Conservation (phyloP, 2,329 filamentous ascomycete species). For the Aureobasidium sp. region DNA sequence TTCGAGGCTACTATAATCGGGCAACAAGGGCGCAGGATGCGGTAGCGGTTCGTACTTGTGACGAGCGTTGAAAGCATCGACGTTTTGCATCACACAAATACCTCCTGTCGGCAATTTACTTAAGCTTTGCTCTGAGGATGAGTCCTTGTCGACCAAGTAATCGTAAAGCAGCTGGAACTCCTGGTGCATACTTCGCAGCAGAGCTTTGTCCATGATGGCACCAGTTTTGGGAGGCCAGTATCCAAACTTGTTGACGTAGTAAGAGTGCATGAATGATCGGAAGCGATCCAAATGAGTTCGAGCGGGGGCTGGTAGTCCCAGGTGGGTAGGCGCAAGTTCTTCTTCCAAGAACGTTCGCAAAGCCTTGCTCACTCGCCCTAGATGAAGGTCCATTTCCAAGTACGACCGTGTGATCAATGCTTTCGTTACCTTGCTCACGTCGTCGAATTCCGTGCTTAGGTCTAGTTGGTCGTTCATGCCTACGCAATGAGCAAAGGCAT, state of each 20-base stretch:
- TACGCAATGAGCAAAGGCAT: conserved; percentile 70
- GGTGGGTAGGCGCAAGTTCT: conserved; percentile 58
- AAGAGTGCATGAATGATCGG: conserved; percentile 58
- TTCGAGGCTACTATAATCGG: conserved; percentile 33
- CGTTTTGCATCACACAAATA: conserved; percentile 61
- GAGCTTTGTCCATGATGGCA: conserved; percentile 49
- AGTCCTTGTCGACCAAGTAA: conserved; percentile 60
- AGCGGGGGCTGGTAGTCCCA: conserved; percentile 57
- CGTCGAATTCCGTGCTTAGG: conserved; percentile 51
- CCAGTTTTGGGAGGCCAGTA: conserved; percentile 60
- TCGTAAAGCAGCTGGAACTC: conserved; percentile 68
- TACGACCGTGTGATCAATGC: conserved; percentile 58
- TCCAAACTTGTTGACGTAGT: conserved; percentile 61
- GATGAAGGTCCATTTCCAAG: conserved; percentile 57
- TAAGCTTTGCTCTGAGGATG: conserved; percentile 40
- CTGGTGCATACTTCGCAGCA: conserved; percentile 55
- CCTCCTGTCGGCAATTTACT: conserved; percentile 46
- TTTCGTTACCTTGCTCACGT: conserved; percentile 47
- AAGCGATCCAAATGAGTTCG: conserved; percentile 67
- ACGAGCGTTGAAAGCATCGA: conserved; percentile 58
- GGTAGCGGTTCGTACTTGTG: conserved; percentile 54
- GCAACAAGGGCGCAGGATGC: conserved; percentile 62
- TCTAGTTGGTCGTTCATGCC: conserved; percentile 63
- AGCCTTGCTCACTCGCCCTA: conserved; percentile 52
- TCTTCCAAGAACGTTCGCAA: conserved; percentile 63